These are phyloP conservation scores for Endotrypanum monterogeii DNA, from an alignment of 208 protist species.

Conservation along the genomic window DNA sequence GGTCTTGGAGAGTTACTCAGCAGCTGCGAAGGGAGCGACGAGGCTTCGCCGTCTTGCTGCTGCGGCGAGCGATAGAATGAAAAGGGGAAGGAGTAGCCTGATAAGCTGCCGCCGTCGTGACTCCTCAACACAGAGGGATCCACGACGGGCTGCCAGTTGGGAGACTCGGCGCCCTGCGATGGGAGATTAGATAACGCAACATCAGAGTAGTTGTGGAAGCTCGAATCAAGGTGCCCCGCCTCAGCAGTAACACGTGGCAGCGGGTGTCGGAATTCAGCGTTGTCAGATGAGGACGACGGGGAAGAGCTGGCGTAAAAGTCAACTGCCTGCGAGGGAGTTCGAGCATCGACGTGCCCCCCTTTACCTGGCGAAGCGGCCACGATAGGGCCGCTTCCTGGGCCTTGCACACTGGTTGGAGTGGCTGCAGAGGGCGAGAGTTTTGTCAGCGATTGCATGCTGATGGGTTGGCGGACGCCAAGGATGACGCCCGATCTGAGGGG, in stretches of 20 bases:
- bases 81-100: slow-evolving; percentile 23
- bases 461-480: slow-evolving; percentile 25
- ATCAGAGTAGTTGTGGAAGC: slow-evolving; percentile 32
- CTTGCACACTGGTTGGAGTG: not conserved
- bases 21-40: slow-evolving; percentile 3
- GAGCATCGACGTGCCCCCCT: not conserved
- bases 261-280: not conserved
- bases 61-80: slow-evolving; percentile 19
- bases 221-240: slow-evolving; percentile 21
- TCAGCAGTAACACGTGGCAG: not conserved
- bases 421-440: not conserved
- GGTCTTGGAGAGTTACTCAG: slow-evolving; percentile 11
- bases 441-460: slow-evolving; percentile 6
- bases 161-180: not conserved
- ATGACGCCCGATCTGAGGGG: slow-evolving; percentile 14
- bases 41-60: slow-evolving; percentile 9
- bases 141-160: not conserved
- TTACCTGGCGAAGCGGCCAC: not conserved
- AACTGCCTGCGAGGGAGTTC: not conserved
- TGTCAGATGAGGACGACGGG: slow-evolving; percentile 19
- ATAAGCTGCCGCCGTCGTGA: slow-evolving; percentile 27
- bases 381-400: not conserved
- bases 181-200: slow-evolving; percentile 1
- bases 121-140: slow-evolving; percentile 9
- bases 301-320: not conserved